Conservation (phyloP, 768 basidiomycete genomes). For the Amanita fuliginea region DNA sequence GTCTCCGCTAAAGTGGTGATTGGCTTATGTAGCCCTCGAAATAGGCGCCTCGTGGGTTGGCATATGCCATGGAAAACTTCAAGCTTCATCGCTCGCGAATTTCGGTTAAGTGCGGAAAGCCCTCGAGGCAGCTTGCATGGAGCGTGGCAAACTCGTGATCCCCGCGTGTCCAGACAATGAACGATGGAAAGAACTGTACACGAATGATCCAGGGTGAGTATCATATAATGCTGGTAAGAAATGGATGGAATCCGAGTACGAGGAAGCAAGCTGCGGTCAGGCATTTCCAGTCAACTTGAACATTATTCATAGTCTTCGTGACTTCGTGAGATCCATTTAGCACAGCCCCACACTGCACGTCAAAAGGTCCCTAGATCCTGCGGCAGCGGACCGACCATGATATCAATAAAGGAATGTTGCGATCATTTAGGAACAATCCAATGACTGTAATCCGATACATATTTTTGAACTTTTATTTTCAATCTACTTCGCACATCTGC, state of each 20-base stretch:
- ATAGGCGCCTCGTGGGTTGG: constrained; percentile 18
- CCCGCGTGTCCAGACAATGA: background rate
- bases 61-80: background rate
- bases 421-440: background rate
- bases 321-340: too few species aligned
- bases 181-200: background rate
- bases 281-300: too few species aligned
- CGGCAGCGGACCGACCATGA: too few species aligned
- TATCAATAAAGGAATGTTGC: background rate
- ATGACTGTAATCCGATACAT: background rate
- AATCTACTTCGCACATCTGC: background rate
- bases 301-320: too few species aligned
- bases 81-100: background rate
- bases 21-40: background rate
- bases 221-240: background rate
- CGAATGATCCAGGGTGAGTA: background rate
- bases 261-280: too few species aligned
- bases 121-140: background rate
- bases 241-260: too few species aligned
- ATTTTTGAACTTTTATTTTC: background rate
- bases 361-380: too few species aligned
- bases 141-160: constrained; percentile 5
- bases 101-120: background rate
- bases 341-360: too few species aligned
- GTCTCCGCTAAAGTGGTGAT: constrained; percentile 1